phyloP scores from a whole-genome alignment of 257 asterid species.

The Dorcoceras hygrometricum region DNA sequence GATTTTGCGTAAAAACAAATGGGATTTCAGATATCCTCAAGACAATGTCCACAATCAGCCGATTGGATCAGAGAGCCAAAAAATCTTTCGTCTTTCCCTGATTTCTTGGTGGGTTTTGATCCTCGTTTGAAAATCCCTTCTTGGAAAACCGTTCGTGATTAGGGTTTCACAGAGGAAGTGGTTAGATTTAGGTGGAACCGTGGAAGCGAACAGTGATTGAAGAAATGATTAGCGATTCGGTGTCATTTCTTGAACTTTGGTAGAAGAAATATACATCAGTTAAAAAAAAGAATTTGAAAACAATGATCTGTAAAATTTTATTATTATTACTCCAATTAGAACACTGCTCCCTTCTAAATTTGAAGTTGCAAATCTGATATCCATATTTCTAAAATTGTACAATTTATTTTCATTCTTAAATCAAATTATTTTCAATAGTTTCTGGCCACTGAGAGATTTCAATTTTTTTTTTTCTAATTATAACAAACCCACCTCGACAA shows the following conservation, averaged over 20 bases:
- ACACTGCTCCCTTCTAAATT: background rate
- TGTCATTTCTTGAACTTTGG: background rate
- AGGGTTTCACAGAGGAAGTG: background rate
- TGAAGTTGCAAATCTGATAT: too few relatives aligned
- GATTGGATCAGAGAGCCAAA: background rate
- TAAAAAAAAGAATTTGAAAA: too few relatives aligned
- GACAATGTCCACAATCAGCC: background rate
- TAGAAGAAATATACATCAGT: background rate
- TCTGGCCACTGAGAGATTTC: too few relatives aligned
- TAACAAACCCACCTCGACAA: too few relatives aligned
- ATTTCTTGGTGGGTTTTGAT: background rate
- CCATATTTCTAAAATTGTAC: too few relatives aligned
- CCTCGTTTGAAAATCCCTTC: background rate
- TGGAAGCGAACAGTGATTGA: background rate
- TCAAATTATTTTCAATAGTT: too few relatives aligned
- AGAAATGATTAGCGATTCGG: background rate
- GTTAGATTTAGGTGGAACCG: background rate
- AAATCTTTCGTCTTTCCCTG: background rate
- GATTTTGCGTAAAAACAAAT: background rate
- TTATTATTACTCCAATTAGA: background rate
- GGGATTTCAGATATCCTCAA: background rate
- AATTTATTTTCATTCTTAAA: too few relatives aligned
- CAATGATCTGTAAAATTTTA: too few relatives aligned
- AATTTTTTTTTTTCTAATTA: too few relatives aligned
- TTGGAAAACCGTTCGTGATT: background rate